Evolutionary conservation across 352 stramenopile genomes (phyloP), one percentile per base, ranked within the genome.

Genomic region (Phytophthora kernoviae): DNA sequence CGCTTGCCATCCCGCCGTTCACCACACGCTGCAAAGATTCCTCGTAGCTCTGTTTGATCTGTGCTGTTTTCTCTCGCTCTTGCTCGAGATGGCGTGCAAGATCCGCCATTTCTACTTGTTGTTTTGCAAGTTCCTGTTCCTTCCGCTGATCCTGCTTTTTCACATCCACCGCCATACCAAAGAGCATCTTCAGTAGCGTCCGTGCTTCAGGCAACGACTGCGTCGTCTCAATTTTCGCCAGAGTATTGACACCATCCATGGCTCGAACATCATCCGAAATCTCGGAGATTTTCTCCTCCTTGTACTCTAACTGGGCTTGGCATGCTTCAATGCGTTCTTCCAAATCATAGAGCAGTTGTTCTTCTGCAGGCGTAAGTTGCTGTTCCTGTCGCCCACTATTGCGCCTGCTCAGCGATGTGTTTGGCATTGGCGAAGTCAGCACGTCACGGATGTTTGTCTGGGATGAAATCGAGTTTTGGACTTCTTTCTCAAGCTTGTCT

Each of bases 271-370:
- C 77, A n/a, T 82, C 74, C 3, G 79, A 64, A 30, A 94, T 92
- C 39, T 93, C 85, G 1, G 84, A 93, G 15, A 96, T 93, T 43
- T 90, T 90, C 43, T 96, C 87, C 68, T 96, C 84, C 62, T 96
- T 96, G 69, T 94, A 96, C 58, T 96, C 85, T 14, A 96, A 62
- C 47, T 94, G 80, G 1, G 84, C 85, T 65, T 96, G 87, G 37
- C 85, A 94, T 1, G 79, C 84, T 53, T 96, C 87, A 52, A 96
- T 96, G 22, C 83, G 79, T 36, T 96, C 87, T 58, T 94, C 87
- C 43, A 96, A 73, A 46, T 96, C 87, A 37, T 81, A 89, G 2
- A 96, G 65, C 17, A 94, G 44, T 36, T 92, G 81, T 44, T 94
- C 84, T 55, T 96, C 87, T 56, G 90, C 84, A 27, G 79, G 79